Percentiles rank a stretch among this genome's conserved stretches.
Evolutionary conservation across 2,329 filamentous ascomycete genomes (phyloP).

Genomic region (Colletotrichum acutatum): DNA sequence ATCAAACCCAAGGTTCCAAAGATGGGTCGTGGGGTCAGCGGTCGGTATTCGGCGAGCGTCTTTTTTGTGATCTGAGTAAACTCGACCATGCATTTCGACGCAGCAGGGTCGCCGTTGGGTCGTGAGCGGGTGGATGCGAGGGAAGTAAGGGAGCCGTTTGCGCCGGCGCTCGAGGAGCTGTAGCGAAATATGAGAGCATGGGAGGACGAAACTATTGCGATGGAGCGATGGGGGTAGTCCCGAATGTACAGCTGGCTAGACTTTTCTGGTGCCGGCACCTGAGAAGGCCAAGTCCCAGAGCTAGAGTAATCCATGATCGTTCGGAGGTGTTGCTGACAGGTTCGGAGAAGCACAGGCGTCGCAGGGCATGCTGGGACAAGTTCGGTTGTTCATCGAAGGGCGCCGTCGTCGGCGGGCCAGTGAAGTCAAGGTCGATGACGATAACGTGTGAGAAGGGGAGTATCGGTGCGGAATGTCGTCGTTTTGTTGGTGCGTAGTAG

Average conservation of each 20-base stretch:
- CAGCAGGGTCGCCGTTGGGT: conserved; percentile 52
- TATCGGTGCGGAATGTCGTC: not conserved
- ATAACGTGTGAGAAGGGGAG: not conserved
- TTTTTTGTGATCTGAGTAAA: conserved; percentile 74
- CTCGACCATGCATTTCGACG: conserved; percentile 86
- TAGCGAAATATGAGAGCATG: conserved; percentile 89
- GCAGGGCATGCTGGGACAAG: conserved; percentile 25
- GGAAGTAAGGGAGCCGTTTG: conserved; percentile 69
- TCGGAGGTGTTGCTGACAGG: conserved; percentile 10
- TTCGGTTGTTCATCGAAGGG: conserved; percentile 9
- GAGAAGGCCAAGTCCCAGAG: conserved; percentile 55
- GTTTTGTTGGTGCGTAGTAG: not conserved
- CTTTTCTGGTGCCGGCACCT: conserved; percentile 63
- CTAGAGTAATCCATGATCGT: conserved; percentile 59
- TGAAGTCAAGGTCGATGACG: not conserved
- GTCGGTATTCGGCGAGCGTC: conserved; percentile 80
- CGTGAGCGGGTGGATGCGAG: conserved; percentile 58
- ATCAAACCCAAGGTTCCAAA: conserved; percentile 91
- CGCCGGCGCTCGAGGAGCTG: conserved; percentile 72
- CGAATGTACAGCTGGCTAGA: conserved; percentile 85
- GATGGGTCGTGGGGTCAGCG: conserved; percentile 77
- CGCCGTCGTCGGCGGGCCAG: not conserved
- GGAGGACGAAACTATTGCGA: conserved; percentile 83
- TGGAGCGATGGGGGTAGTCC: conserved; percentile 87
- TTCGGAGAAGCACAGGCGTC: conserved; percentile 13